Percentiles rank a stretch among this genome's conserved stretches.
These are phyloP conservation scores for Secale cereale DNA, from an alignment of 176 grass and related monocot genomes.

Conservation along the genomic window DNA sequence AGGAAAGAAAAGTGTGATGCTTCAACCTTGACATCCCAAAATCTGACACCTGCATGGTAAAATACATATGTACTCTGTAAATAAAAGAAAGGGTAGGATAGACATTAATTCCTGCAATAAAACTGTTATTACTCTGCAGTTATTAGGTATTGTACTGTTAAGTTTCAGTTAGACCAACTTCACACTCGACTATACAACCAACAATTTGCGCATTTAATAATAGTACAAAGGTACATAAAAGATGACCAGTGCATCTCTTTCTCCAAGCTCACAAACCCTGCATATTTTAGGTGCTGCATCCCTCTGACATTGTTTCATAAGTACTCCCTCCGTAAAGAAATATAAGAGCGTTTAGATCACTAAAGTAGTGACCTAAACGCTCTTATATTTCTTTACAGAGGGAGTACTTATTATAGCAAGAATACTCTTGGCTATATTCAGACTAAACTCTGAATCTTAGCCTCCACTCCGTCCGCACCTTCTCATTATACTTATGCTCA, in stretches of 20 bases:
- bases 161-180: conserved; percentile 1
- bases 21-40: conserved; percentile 99
- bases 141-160: not conserved
- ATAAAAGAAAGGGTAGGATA: not conserved
- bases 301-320: not conserved
- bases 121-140: not conserved
- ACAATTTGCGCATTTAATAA: conserved; percentile 7
- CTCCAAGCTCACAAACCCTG: conserved; percentile 18
- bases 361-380: too few species aligned
- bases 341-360: too few species aligned
- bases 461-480: not conserved
- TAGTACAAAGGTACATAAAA: conserved; percentile 6
- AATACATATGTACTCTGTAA: conserved; percentile 3
- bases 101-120: conserved; percentile 20
- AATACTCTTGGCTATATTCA: not conserved
- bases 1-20: conserved; percentile 94
- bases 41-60: conserved; percentile 77
- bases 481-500: not conserved
- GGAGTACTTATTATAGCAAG: not conserved
- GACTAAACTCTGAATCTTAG: not conserved
- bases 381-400: too few species aligned
- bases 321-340: too few species aligned
- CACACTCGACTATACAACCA: not conserved
- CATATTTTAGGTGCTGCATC: not conserved
- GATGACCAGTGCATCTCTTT: not conserved